Percentiles rank a stretch among this genome's conserved stretches.
Conservation (phyloP, 352 stramenopile species). For the Phytopythium helicoides region DNA sequence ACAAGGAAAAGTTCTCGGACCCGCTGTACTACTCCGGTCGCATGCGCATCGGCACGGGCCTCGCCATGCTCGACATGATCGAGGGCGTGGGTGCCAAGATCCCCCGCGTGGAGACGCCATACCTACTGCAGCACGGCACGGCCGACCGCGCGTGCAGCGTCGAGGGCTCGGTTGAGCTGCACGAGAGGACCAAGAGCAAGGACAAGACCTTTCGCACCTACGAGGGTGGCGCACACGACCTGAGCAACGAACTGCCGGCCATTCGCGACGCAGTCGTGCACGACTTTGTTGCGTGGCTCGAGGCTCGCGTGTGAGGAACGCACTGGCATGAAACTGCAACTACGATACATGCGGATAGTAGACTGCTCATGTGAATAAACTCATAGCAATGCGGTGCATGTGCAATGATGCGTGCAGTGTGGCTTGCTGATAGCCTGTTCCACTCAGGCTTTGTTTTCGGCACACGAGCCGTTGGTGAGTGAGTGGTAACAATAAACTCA, state of each 20-base stretch:
- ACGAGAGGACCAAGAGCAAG: constrained; percentile 43
- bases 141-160: constrained; percentile 71
- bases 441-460: no score
- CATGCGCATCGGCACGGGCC: constrained; percentile 67
- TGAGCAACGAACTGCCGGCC: constrained; percentile 65
- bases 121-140: constrained; percentile 71
- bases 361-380: constrained; percentile 6
- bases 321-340: no score
- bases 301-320: constrained; percentile 27
- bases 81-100: constrained; percentile 51
- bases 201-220: constrained; percentile 80
- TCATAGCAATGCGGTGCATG: no score
- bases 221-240: constrained; percentile 54
- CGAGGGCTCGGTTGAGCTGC: constrained; percentile 57
- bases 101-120: constrained; percentile 62
- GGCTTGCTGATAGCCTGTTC: no score
- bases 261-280: constrained; percentile 62
- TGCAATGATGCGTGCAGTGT: no score
- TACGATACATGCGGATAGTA: no score
- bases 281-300: constrained; percentile 75
- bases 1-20: constrained; percentile 54
- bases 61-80: constrained; percentile 69
- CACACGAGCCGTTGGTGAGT: no score
- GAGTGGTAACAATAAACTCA: constrained; percentile 4
- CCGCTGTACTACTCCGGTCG: constrained; percentile 73